These are phyloP conservation scores for Globisporangium yorkense DNA, from an alignment of 352 stramenopile genomes.

Conservation along the genomic window DNA sequence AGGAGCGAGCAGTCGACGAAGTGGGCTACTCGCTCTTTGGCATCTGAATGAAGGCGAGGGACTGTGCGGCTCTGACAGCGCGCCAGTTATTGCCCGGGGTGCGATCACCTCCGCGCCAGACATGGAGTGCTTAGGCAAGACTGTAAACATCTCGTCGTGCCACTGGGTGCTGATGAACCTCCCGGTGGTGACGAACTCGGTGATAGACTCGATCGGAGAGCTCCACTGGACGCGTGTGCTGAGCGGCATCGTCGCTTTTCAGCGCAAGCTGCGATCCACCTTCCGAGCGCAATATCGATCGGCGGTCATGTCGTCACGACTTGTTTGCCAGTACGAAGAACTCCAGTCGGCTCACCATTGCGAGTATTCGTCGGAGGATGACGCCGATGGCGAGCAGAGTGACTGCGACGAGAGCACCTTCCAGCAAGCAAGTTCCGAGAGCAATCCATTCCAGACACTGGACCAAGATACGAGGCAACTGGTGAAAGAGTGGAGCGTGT, in stretches of 20 bases:
- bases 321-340: conserved; percentile 42
- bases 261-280: conserved; percentile 29
- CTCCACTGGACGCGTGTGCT: conserved; percentile 9
- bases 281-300: conserved; percentile 18
- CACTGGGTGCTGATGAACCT: conserved; percentile 59
- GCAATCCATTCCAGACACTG: neutral
- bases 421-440: conserved; percentile 9
- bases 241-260: conserved; percentile 26
- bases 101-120: conserved; percentile 7
- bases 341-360: conserved; percentile 17
- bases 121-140: conserved; percentile 21
- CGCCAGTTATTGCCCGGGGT: conserved; percentile 2
- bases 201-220: conserved; percentile 24
- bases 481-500: conserved; percentile 37
- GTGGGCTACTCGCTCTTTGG: conserved; percentile 47
- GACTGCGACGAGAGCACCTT: conserved; percentile 7
- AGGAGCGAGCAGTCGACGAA: conserved; percentile 8
- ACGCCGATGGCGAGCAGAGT: conserved; percentile 20
- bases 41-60: conserved; percentile 75
- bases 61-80: conserved; percentile 48
- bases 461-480: conserved; percentile 12
- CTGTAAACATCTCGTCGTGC: conserved; percentile 50
- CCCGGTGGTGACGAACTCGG: conserved; percentile 43
- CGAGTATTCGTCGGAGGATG: conserved; percentile 18
- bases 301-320: conserved; percentile 26